These are phyloP conservation scores for Phytophthora megakarya DNA, from an alignment of 352 stramenopile species.

Conservation along the genomic window DNA sequence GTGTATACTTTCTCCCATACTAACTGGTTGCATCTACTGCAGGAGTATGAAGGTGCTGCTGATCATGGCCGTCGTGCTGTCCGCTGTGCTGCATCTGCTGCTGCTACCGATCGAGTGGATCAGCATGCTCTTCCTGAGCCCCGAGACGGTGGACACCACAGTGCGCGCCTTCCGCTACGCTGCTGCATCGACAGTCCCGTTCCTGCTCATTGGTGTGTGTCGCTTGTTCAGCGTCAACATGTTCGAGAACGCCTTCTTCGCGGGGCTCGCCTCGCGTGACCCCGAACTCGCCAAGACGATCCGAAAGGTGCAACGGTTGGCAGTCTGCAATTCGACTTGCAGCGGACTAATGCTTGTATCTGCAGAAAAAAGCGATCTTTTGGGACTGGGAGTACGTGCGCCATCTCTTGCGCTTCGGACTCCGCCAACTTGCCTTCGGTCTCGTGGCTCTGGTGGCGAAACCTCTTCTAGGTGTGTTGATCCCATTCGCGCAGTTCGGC, in stretches of 20 bases:
- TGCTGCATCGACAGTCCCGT: slow-evolving; percentile 54
- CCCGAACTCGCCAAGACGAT: slow-evolving; percentile 46
- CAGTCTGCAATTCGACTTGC: neutral
- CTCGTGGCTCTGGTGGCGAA: slow-evolving; percentile 55
- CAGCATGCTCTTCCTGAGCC: slow-evolving; percentile 42
- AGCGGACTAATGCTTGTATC: neutral
- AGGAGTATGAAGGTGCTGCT: slow-evolving; percentile 61
- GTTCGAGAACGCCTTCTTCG: slow-evolving; percentile 79
- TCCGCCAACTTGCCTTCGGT: slow-evolving; percentile 57
- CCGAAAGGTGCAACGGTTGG: slow-evolving; percentile 33
- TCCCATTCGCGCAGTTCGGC: slow-evolving; percentile 61
- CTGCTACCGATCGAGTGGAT: slow-evolving; percentile 71
- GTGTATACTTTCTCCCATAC: slow-evolving; percentile 4
- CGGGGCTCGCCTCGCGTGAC: slow-evolving; percentile 53
- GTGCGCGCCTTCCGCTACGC: slow-evolving; percentile 61
- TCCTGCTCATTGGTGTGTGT: slow-evolving; percentile 57
- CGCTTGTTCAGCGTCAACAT: slow-evolving; percentile 63
- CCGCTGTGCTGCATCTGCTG: slow-evolving; percentile 50
- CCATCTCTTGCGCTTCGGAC: slow-evolving; percentile 51
- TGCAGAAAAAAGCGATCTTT: slow-evolving; percentile 62
- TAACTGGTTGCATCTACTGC: neutral
- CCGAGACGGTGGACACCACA: slow-evolving; percentile 48
- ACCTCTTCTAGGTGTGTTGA: slow-evolving; percentile 52
- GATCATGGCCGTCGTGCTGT: slow-evolving; percentile 55
- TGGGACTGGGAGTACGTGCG: slow-evolving; percentile 78